Evolutionary conservation across 805 yeast species (phyloP).

Genomic region (Schwanniomyces occidentalis): DNA sequence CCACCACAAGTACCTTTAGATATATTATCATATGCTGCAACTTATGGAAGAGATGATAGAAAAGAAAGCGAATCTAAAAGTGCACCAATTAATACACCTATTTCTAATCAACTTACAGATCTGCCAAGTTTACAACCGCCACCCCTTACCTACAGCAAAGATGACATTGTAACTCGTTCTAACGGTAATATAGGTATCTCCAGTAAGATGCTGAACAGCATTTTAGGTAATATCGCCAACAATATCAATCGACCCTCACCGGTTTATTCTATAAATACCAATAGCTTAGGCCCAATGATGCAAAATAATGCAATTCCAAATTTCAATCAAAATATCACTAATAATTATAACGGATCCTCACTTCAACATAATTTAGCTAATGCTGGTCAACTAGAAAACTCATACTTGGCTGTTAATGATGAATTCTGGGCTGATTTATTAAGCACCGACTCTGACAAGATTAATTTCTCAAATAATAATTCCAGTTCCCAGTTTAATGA

Average conservation of each 20-base stretch:
- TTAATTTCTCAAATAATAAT: constrained; percentile 27
- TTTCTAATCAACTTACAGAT: constrained; percentile 2
- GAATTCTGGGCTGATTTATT: constrained; percentile 70
- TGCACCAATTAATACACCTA: no score
- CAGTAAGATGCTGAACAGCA: no score
- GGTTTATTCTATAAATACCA: no score
- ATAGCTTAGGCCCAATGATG: no score
- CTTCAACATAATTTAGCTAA: constrained; percentile 17
- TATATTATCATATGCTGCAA: constrained; percentile 42
- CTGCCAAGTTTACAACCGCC: constrained; percentile 1
- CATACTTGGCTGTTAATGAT: constrained; percentile 59
- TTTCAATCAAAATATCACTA: no score
- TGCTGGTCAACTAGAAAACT: constrained; percentile 39
- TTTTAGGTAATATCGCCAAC: no score
- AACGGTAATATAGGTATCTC: no score
- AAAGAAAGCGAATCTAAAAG: neutral
- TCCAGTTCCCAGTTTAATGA: constrained; percentile 13
- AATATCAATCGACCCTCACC: no score
- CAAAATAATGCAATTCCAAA: no score
- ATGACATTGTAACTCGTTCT: no score
- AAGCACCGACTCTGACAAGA: constrained; percentile 32
- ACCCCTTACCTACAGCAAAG: no score
- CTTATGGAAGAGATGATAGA: constrained; percentile 29
- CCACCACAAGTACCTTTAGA: constrained; percentile 35
- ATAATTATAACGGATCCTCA: no score